Percentiles rank a stretch among this genome's conserved stretches.
Conservation (phyloP, 192 early-diverging fungal genomes). For the Gamsiella multidivaricata region DNA sequence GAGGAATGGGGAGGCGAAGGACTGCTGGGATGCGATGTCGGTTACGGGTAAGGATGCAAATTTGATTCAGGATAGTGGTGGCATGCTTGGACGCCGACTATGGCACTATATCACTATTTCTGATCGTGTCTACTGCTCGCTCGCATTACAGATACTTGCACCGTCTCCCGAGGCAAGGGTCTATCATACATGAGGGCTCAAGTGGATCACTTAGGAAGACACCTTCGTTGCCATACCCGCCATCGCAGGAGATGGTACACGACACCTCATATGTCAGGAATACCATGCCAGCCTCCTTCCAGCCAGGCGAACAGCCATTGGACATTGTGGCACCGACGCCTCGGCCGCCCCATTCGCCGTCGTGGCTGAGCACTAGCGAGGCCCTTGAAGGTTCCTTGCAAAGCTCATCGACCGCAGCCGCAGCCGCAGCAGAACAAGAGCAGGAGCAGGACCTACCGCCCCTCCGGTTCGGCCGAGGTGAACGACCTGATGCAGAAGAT, state of each 20-base stretch:
- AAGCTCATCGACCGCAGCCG: background rate
- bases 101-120: background rate
- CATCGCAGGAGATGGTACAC: slow-evolving; percentile 26
- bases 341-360: slow-evolving; percentile 39
- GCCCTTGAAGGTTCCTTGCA: slow-evolving; percentile 26
- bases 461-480: slow-evolving; percentile 42
- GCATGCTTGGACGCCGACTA: background rate
- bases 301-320: slow-evolving; percentile 17
- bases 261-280: slow-evolving; percentile 20
- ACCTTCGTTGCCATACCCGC: slow-evolving; percentile 29
- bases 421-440: background rate
- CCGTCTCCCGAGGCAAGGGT: slow-evolving; percentile 41
- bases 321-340: slow-evolving; percentile 48
- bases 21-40: slow-evolving; percentile 77
- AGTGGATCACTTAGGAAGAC: slow-evolving; percentile 21
- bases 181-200: slow-evolving; percentile 16
- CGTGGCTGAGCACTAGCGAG: slow-evolving; percentile 35
- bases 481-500: slow-evolving; percentile 43
- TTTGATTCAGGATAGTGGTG: background rate
- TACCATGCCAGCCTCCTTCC: slow-evolving; percentile 35
- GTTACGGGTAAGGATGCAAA: slow-evolving; percentile 64
- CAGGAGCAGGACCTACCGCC: slow-evolving; percentile 33
- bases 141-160: slow-evolving; percentile 29
- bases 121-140: background rate
- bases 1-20: slow-evolving; percentile 78